Base-by-base conservation (phyloP, 306 rosid species). In the Dryas alaskensis region DNA sequence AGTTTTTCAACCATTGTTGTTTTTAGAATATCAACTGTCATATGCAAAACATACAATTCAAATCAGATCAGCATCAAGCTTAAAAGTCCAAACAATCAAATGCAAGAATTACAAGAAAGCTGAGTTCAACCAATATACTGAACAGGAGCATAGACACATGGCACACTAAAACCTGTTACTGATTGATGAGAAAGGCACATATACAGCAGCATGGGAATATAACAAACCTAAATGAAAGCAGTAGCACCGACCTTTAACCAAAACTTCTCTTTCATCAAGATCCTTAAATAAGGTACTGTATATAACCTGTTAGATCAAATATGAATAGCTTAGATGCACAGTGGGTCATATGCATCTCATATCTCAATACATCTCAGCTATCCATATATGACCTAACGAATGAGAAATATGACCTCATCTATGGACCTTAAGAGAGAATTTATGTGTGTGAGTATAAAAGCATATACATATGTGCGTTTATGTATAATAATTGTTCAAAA, bases 21-120 rank as follows among this genome's bases (percentile, higher is more conserved):
- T 92, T 92, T 95, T 43, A 95, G 85, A 60, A 86, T 82, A 77
- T 92, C 92, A 80, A 78, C 99, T 95, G 89, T 76, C 68, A 84
- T 65, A 49, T 39, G 22, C 63, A 73, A 67, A 73, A 13, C 13
- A 72, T 70, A 22, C 13, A 54, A 63, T 17, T 71, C 13, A 11
- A 72, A 69, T 70, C 61, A 76, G 66, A 67, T 17, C n/a, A 8
- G 11, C 70, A 67, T 4, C 4, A 19, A 31, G 12, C 13, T 31
- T 46, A 6, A 31, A 73, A n/a, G 42, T 31, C 14, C 27, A 12
- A 66, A 49, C 49, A 54, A 60, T 39, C 58, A n/a, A 11, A 74
- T 42, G 52, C 37, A 52, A 4, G 4, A 55, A 1, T 49, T 25
- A 67, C 69, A 14, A 16, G 67, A 3, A 22, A 68, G 47, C 70